Conservation (phyloP, 768 basidiomycete species). For the Cystobasidium ongulense region DNA sequence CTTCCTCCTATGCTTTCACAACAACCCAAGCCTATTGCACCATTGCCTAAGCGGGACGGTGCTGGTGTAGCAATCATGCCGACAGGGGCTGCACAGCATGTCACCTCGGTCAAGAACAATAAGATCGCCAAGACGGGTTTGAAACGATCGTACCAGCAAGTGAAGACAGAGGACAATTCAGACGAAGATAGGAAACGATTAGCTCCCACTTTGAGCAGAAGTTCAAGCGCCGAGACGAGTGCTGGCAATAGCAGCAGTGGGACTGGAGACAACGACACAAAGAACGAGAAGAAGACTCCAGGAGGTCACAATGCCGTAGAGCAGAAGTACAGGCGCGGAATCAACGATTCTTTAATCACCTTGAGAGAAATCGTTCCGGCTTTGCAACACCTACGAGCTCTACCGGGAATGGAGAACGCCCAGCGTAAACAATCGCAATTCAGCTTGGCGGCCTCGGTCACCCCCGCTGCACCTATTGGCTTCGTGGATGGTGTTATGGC, state of each 20-base stretch:
- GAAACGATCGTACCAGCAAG: slow-evolving; percentile 27
- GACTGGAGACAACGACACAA: not conserved
- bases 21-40: not conserved
- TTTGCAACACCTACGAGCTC: slow-evolving; percentile 37
- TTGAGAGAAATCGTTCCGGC: slow-evolving; percentile 40
- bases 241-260: not conserved
- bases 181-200: not conserved
- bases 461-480: slow-evolving; percentile 46
- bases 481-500: slow-evolving; percentile 88
- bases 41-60: not conserved
- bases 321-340: slow-evolving; percentile 38
- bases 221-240: not conserved
- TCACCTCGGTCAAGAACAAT: not conserved
- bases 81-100: slow-evolving; percentile 2
- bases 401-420: slow-evolving; percentile 24
- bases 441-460: slow-evolving; percentile 37
- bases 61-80: not conserved
- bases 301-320: slow-evolving; percentile 38
- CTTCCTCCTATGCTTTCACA: not conserved
- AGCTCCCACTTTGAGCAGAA: not conserved
- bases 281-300: not conserved
- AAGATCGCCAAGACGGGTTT: slow-evolving; percentile 10
- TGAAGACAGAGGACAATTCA: slow-evolving; percentile 26
- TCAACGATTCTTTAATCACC: slow-evolving; percentile 38
- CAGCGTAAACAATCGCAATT: slow-evolving; percentile 39